Percentiles rank a stretch among this genome's conserved stretches.
Conservation (phyloP, 2,329 filamentous ascomycete genomes). For the Cladophialophora bantiana region DNA sequence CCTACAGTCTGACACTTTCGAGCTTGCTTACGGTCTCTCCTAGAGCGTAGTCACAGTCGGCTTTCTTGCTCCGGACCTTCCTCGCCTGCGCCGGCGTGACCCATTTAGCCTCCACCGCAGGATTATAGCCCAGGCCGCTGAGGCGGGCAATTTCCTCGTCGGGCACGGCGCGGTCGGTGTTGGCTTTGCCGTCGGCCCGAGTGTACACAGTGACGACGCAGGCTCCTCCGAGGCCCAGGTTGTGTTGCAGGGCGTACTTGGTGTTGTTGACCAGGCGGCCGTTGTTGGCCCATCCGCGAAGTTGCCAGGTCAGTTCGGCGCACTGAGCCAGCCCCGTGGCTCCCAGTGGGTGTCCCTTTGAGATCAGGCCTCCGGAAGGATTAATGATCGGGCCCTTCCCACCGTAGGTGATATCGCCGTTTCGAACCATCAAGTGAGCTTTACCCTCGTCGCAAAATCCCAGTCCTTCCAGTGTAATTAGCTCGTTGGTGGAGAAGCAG, state of each 20-base stretch:
- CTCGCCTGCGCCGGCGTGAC: slow-evolving; percentile 79
- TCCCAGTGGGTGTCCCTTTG: slow-evolving; percentile 92
- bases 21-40: slow-evolving; percentile 62
- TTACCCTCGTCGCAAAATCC: slow-evolving; percentile 81
- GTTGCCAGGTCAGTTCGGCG: slow-evolving; percentile 92
- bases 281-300: slow-evolving; percentile 97
- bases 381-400: slow-evolving; percentile 78
- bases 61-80: slow-evolving; percentile 72
- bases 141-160: slow-evolving; percentile 69
- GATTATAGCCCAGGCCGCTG: slow-evolving; percentile 84
- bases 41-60: slow-evolving; percentile 75
- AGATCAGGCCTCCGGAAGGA: slow-evolving; percentile 91
- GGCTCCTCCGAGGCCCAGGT: slow-evolving; percentile 88
- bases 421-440: slow-evolving; percentile 87
- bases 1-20: slow-evolving; percentile 1
- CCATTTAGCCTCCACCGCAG: slow-evolving; percentile 85
- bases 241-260: slow-evolving; percentile 82
- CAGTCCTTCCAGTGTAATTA: slow-evolving; percentile 86
- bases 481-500: slow-evolving; percentile 96
- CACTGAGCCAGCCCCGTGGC: slow-evolving; percentile 93
- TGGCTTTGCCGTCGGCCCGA: slow-evolving; percentile 74
- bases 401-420: slow-evolving; percentile 90
- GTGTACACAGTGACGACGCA: slow-evolving; percentile 89
- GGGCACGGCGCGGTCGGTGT: slow-evolving; percentile 59
- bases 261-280: slow-evolving; percentile 70